Percentiles rank a stretch among this genome's conserved stretches.
These are phyloP conservation scores for Epichloe sp. DNA, from an alignment of 2,329 filamentous ascomycete species.

Conservation along the genomic window DNA sequence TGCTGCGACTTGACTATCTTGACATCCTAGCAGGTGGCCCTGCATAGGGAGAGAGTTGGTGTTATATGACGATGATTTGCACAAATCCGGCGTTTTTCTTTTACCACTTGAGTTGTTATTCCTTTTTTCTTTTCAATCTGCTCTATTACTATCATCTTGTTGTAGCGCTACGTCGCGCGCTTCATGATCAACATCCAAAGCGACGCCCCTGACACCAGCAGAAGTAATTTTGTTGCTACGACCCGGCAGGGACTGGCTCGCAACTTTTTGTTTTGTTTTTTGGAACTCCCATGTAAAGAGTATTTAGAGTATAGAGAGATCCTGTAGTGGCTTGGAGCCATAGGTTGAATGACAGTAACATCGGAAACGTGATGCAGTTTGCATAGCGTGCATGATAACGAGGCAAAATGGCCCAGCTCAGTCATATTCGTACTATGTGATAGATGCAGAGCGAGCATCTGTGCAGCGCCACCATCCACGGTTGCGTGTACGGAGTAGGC, in stretches of 20 bases:
- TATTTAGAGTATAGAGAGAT: neutral
- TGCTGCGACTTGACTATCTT: slow-evolving; percentile 8
- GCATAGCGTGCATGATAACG: neutral
- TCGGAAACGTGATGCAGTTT: neutral
- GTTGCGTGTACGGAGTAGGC: too few species aligned
- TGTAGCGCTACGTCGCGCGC: neutral
- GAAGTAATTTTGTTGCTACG: neutral
- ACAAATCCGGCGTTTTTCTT: slow-evolving; percentile 13
- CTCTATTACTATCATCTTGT: neutral
- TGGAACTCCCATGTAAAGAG: neutral
- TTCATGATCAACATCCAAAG: neutral
- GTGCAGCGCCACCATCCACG: too few species aligned
- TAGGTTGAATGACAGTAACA: neutral
- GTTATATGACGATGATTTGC: slow-evolving; percentile 2
- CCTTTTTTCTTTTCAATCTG: neutral
- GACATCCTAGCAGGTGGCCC: neutral
- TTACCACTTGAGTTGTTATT: neutral
- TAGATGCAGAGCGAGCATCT: too few species aligned
- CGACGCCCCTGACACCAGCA: neutral
- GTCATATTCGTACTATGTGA: too few species aligned
- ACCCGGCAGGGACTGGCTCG: neutral
- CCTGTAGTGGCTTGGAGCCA: too few species aligned
- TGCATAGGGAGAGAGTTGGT: neutral
- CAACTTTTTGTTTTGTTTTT: neutral
- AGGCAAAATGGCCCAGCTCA: neutral